Base-by-base conservation (phyloP, 331 rosid genomes). In the Saraca asoca region DNA sequence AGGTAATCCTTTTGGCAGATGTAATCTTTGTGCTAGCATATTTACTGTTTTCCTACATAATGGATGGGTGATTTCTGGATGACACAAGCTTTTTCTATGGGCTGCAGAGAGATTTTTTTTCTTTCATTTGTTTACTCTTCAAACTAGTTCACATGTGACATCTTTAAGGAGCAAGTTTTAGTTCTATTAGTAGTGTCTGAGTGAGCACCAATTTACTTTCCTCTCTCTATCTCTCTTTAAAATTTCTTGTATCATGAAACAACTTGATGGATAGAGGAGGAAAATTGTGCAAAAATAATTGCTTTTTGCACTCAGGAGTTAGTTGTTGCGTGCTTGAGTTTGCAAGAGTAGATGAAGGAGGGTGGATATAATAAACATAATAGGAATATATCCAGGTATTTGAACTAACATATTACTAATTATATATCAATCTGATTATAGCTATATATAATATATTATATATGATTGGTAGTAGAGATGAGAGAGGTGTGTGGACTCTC, bases 1-100 rank as follows among this genome's bases (percentile, higher is more conserved):
- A 92, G 98, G 95, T 89, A 80, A 73, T 51, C 60, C 63, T 74
- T 65, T 16, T 16, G 50, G 29, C 5, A 24, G 63, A 43, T 17
- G 51, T 59, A 69, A 37, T 44, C 42, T 63, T 39, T 29, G 58
- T 15, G 43, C 20, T 13, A 39, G 58, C 55, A 39, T 18, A 45
- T 45, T 33, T 14, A 62, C 64, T 20, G 37, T 33, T 62, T 51
- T 29, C 5, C 1, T 1, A 24, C 31, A 24, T 24, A 3, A 1
- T 24, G 31, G 31, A 24, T 24, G 31, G 31, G 31, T 24, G 31
- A 24, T 24, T 24, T 24, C 4, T 5, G 6, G 56, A 31, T 63
- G 42, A 31, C 15, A 62, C 5, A 31, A 62, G 54, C 42, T 62
- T 24, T 24, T 24, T 24, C 31, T 24, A 24, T 24, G 31, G 31